Conservation (phyloP, 371 early-diverging fungal species). For the Catenaria anguillulae region DNA sequence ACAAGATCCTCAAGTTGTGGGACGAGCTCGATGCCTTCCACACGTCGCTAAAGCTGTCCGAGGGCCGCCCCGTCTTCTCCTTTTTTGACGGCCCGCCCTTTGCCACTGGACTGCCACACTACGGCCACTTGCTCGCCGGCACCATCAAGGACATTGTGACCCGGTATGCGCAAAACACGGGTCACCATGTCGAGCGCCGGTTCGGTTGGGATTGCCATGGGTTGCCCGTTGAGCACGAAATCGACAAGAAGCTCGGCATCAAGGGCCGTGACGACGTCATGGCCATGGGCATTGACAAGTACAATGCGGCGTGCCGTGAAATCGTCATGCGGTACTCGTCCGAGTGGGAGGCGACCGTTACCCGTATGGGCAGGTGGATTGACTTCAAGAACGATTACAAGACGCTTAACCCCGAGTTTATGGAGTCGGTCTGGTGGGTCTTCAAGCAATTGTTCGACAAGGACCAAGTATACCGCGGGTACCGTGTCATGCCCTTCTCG, state of each 20-base stretch:
- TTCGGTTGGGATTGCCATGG: slow-evolving; percentile 99
- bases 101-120: slow-evolving; percentile 99
- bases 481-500: slow-evolving; percentile 98
- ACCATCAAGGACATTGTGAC: slow-evolving; percentile 99
- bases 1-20: slow-evolving; percentile 93
- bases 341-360: slow-evolving; percentile 97
- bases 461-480: slow-evolving; percentile 95
- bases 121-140: slow-evolving; percentile 99
- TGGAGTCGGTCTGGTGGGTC: slow-evolving; percentile 99
- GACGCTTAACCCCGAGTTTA: slow-evolving; percentile 87
- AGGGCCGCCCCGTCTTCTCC: slow-evolving; percentile 26
- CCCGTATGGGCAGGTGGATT: slow-evolving; percentile 99
- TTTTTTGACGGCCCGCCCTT: slow-evolving; percentile 94
- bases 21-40: slow-evolving; percentile 96
- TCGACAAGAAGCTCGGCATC: slow-evolving; percentile 96
- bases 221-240: slow-evolving; percentile 98
- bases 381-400: slow-evolving; percentile 99
- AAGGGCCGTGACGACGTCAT: slow-evolving; percentile 81
- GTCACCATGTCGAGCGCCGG: slow-evolving; percentile 95
- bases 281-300: slow-evolving; percentile 96
- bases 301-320: slow-evolving; percentile 96
- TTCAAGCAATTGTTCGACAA: slow-evolving; percentile 95
- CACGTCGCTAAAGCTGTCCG: slow-evolving; percentile 76
- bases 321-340: slow-evolving; percentile 97
- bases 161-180: slow-evolving; percentile 93